Base-by-base conservation (phyloP, 2,329 filamentous ascomycete species). In the Xylariales sp. region DNA sequence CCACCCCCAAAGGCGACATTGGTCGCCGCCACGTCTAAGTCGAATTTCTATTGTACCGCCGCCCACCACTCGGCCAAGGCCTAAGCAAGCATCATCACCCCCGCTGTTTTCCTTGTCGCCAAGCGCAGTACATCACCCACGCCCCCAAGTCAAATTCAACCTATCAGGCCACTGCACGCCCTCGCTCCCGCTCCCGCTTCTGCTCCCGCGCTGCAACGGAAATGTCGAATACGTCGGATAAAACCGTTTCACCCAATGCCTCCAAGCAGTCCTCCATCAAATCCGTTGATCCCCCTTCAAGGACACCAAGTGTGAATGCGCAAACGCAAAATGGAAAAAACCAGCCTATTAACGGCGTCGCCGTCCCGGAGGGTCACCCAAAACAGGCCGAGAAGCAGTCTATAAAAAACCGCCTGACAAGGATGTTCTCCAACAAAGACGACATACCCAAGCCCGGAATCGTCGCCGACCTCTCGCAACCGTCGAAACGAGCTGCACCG, bases 381-480 rank as follows among this genome's bases (percentile, higher is more conserved):
- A 83, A 79, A 71, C 79, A 79, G 62, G 73, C 80, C 64, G 87
- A 89, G 73, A 89, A 87, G 77, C 78, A 84, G 2, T 88, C 67
- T 14, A 87, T 90, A 79, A 90, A 90, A 77, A 87, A 89, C 75
- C 86, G 87, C 54, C 77, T 90, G 64, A 87, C 87, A 48, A 86
- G 88, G 81, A 90, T 90, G 85, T 90, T 90, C 79, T 88, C 85
- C 62, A 84, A 82, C 71, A 89, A 86, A 76, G 87, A 89, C 62
- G 76, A 81, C 23, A 71, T 80, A 45, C 78, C 79, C 52, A 80
- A 79, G 63, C 70, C 76, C 69, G 79, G 81, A 30, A 59, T 72
- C 14, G 70, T 76, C 52, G 73, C 75, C 65, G 80, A 80, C 59
- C 72, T 78, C 48, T 78, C 81, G 49, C 73, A 75, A 57, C 74